Conservation (phyloP, 768 basidiomycete species). For the Russula compacta region DNA sequence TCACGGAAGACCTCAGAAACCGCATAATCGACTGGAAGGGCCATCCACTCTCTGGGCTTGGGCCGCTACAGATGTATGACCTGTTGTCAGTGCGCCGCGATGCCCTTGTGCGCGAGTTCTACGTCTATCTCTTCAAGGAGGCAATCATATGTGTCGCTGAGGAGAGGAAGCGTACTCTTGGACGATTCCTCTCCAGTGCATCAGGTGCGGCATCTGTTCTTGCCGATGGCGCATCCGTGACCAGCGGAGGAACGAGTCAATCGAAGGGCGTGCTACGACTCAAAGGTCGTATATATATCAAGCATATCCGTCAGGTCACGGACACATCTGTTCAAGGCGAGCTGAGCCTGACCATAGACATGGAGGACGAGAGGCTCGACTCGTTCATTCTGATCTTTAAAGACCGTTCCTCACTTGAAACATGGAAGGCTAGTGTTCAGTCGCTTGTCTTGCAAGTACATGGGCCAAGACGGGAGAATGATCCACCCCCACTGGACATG, state of each 20-base stretch:
- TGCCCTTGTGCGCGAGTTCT: constrained; percentile 84
- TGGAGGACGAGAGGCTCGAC: constrained; percentile 91
- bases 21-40: constrained; percentile 97
- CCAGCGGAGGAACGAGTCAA: constrained; percentile 18
- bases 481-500: constrained; percentile 25
- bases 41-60: constrained; percentile 82
- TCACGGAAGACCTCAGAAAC: constrained; percentile 81
- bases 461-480: constrained; percentile 30
- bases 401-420: constrained; percentile 78
- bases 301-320: constrained; percentile 85
- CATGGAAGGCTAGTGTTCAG: constrained; percentile 82
- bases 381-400: constrained; percentile 95
- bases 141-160: constrained; percentile 94
- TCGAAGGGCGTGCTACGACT: constrained; percentile 72
- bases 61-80: constrained; percentile 87
- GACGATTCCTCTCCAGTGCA: constrained; percentile 61
- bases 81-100: constrained; percentile 84
- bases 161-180: constrained; percentile 81
- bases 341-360: constrained; percentile 91
- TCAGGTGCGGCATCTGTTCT: constrained; percentile 33
- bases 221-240: constrained; percentile 36
- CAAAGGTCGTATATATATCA: constrained; percentile 92
- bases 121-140: constrained; percentile 94
- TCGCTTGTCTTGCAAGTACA: constrained; percentile 67
- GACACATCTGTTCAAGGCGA: constrained; percentile 72